Evolutionary conservation across 2,329 filamentous ascomycete species (phyloP), one percentile per base, ranked within the genome.

Genomic region (Exophiala mesophila): DNA sequence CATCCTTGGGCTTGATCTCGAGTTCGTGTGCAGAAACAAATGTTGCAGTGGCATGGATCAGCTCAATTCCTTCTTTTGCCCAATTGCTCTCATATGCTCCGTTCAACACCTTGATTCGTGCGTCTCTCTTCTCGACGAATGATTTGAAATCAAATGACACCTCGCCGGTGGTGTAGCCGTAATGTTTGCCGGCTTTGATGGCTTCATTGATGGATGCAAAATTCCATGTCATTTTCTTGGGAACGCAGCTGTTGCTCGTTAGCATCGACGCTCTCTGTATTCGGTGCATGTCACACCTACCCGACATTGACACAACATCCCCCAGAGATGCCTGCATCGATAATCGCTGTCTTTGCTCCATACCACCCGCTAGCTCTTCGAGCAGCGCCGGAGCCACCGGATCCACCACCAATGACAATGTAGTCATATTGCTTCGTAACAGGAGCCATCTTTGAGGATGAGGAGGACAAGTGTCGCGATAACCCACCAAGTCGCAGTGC

Each of bases 231-330:
- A 73, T 71, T 49, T 73, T 74, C 58, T 74, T 74, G 19, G 71
- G 71, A 5, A 73, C 67, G 49, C 70, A 74, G 42, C 72, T 72
- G 41, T 21, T 12, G 24, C 19, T 17, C 6, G 6, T 26, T 6
- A 12, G 6, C 12, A 26, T 6, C 23, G 6, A 26, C 6, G 6
- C 12, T 26, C 23, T 7, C 23, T 26, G 23, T 12, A 6, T 26
- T 7, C 23, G 35, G 23, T 23, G 39, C 12, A 16, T 24, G 8
- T 13, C n/a, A 13, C 26, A 20, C 26, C 21, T 42, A 73, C 70
- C 71, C 73, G 52, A 75, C 72, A 55, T 75, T 75, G 41, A 76
- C 71, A 57, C 71, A 74, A 31, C 65, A 70, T 38, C 69, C 71
- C 21, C 71, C 72, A 19, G 66, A 67, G 17, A 63, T 60, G 17